Percentiles rank a stretch among this genome's conserved stretches.
phyloP scores from a whole-genome alignment of 306 rosid genomes.

The Citrullus mucosospermus region DNA sequence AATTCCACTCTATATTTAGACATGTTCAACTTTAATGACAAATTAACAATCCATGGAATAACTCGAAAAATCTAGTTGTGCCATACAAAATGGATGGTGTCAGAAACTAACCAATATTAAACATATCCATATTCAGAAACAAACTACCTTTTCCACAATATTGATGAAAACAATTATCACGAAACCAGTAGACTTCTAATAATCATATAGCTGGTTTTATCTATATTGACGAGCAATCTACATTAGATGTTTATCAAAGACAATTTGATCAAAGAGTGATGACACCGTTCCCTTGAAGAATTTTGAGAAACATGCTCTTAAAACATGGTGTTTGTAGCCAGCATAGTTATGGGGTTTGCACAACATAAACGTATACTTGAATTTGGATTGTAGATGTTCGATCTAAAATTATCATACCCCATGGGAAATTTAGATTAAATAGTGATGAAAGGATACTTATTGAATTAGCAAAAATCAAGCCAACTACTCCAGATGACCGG shows the following conservation, averaged over 20 bases:
- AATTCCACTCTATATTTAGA: not conserved
- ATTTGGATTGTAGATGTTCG: not conserved
- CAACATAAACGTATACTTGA: not conserved
- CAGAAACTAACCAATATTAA: not conserved
- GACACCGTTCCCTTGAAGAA: not conserved
- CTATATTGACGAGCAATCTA: not conserved
- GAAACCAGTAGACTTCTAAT: not conserved
- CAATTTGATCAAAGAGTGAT: not conserved
- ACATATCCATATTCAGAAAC: not conserved
- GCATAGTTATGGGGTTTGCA: not conserved
- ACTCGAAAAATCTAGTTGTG: too few species aligned
- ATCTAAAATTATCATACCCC: not conserved
- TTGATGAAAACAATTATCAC: not conserved
- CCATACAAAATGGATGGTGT: not conserved
- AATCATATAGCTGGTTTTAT: not conserved
- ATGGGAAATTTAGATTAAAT: not conserved
- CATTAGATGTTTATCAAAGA: not conserved
- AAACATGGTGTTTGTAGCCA: not conserved
- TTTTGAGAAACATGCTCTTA: not conserved
- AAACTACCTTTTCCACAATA: not conserved
- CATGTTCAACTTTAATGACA: not conserved
- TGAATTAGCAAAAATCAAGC: conserved; percentile 84
- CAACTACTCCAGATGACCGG: conserved; percentile 63
- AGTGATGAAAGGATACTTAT: conserved; percentile 59
- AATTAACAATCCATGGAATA: not conserved